phyloP scores from a whole-genome alignment of 139 green algal species.

The Tetradesmus lagerheimii region DNA sequence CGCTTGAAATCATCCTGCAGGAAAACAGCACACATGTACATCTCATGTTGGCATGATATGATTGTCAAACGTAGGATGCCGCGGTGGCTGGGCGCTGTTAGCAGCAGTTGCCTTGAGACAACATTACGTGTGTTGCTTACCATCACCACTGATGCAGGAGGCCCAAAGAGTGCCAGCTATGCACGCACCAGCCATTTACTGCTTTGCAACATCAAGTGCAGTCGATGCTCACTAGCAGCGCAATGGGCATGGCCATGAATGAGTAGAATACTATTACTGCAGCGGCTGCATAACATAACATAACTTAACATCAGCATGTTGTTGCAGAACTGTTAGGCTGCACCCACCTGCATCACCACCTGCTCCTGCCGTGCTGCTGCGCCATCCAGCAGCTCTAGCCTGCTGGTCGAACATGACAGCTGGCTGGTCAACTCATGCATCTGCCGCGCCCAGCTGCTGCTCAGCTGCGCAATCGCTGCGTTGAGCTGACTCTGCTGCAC shows the following conservation, averaged over 20 bases:
- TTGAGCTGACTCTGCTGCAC: constrained; percentile 15
- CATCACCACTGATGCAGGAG: no score
- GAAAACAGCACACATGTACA: not conserved
- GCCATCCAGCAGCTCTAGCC: constrained; percentile 15
- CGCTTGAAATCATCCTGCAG: constrained; percentile 19
- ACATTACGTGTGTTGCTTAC: no score
- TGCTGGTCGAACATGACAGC: not conserved
- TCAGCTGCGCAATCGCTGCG: not conserved
- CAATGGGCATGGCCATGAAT: no score
- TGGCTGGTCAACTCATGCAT: not conserved
- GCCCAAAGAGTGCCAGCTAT: no score
- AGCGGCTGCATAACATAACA: no score
- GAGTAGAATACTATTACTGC: no score
- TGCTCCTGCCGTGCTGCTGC: constrained; percentile 9
- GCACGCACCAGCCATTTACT: no score
- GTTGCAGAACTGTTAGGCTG: not conserved
- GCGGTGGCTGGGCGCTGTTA: no score
- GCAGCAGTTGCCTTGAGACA: no score
- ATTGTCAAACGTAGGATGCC: no score
- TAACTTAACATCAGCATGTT: not conserved
- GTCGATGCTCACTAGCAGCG: no score
- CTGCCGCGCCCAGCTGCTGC: constrained; percentile 10
- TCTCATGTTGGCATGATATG: not conserved
- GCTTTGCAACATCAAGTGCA: no score
- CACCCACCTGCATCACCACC: constrained; percentile 23